Evolutionary conservation across 371 early-diverging fungal genomes (phyloP).

Genomic region (Mortierella sp.): DNA sequence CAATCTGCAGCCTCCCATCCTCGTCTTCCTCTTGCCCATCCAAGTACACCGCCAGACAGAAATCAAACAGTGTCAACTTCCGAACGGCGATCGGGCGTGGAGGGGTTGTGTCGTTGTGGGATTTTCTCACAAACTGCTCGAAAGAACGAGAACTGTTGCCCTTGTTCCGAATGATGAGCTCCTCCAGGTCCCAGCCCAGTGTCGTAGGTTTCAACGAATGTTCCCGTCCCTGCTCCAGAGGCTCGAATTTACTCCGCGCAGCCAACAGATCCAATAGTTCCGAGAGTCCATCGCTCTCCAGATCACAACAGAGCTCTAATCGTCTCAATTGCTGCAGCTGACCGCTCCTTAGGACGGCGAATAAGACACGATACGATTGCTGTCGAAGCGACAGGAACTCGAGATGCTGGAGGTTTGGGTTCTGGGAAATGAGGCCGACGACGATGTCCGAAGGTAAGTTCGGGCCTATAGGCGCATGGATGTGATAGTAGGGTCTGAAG

Average conservation of each 20-base stretch:
- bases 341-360: background rate
- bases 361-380: background rate
- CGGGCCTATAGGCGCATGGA: background rate
- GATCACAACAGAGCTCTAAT: background rate
- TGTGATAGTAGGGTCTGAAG: background rate
- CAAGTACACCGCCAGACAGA: background rate
- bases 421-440: background rate
- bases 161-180: background rate
- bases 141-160: background rate
- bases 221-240: background rate
- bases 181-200: background rate
- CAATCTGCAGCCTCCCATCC: background rate
- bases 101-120: background rate
- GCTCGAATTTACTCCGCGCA: background rate
- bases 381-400: background rate
- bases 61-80: background rate
- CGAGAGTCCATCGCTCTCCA: background rate
- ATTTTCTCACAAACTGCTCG: background rate
- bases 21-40: background rate
- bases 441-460: background rate
- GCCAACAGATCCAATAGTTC: background rate
- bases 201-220: background rate
- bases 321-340: background rate
- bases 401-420: conserved; percentile 3
- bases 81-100: background rate